Base-by-base conservation (phyloP, 805 yeast species). In the Candida ulmi region DNA sequence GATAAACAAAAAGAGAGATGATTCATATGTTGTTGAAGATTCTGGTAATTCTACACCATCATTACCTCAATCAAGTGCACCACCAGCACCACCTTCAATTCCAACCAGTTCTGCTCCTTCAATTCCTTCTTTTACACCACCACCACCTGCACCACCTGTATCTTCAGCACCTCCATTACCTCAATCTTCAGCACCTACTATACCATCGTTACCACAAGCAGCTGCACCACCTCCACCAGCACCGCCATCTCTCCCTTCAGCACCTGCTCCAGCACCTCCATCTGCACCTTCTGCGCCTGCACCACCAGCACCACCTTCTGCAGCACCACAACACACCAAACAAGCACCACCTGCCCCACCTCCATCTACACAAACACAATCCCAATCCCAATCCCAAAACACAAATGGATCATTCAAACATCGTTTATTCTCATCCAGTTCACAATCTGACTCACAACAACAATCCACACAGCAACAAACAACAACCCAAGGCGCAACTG, bases 1-100 rank as follows among this genome's bases (percentile, higher is more conserved):
- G 42, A 71, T 74, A 40, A 71, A 71, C 48, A 65, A 65, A 17
- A 70, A 68, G 47, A 60, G 78, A 43, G 71, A 67, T 39, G 74
- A 71, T 29, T 46, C 65, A 28, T 65, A 57, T 51, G 76, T 70
- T 15, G 66, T 68, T 3, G 69, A 63, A 25, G 65, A 56, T 2
- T 36, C 24, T 7, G 24, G 24, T 7, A 7, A 6, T 1, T 58
- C 62, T 3, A 42, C 60, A 13, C 66, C 66, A 9, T 46, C 48
- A 11, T 7, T 28, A 15, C 31, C 31, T 15, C 31, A n/a, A 28
- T 8, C 18, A 13, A 11, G 19, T 13, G 39, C 41, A 11, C 41
- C 52, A 27, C 30, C 43, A 24, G 30, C 44, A 25, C 39, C 48
- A 38, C 16, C 43, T 28, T 31, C 40, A n/a, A 34, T 48, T 9